phyloP scores from a whole-genome alignment of 2,329 filamentous ascomycete species.

The Exophiala phaeomuriformis region DNA sequence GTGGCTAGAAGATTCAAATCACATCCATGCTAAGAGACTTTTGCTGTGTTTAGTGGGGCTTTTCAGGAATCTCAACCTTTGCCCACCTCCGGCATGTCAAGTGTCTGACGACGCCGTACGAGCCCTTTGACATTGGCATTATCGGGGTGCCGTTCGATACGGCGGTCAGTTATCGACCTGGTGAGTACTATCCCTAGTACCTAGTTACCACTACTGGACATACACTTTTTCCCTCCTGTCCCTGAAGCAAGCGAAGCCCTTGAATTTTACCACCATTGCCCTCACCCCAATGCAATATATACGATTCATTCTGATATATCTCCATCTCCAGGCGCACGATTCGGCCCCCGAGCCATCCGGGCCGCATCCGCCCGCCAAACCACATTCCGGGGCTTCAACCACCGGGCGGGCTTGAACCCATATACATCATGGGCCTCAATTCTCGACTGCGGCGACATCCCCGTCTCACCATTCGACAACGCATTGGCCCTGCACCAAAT shows the following conservation, averaged over 20 bases:
- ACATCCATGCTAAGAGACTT: background rate
- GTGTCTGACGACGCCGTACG: slow-evolving; percentile 59
- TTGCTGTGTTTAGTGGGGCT: slow-evolving; percentile 46
- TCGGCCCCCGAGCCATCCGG: slow-evolving; percentile 81
- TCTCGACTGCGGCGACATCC: slow-evolving; percentile 85
- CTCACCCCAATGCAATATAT: no score
- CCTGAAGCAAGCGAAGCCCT: no score
- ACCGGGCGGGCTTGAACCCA: slow-evolving; percentile 73
- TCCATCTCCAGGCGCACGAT: slow-evolving; percentile 54
- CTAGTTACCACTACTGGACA: no score
- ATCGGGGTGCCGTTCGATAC: slow-evolving; percentile 69
- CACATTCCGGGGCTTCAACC: slow-evolving; percentile 72
- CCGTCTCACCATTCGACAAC: slow-evolving; percentile 81
- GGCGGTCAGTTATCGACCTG: slow-evolving; percentile 62
- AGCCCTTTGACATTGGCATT: slow-evolving; percentile 63
- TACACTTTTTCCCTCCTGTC: no score
- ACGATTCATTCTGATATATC: no score
- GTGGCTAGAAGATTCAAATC: background rate
- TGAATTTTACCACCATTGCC: no score
- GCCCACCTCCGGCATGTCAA: slow-evolving; percentile 63
- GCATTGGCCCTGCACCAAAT: slow-evolving; percentile 73
- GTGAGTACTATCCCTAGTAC: no score
- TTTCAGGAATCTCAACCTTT: slow-evolving; percentile 67
- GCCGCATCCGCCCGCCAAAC: slow-evolving; percentile 76
- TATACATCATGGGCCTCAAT: slow-evolving; percentile 72